A percentile compares a stretch with the other conserved stretches of the same genome.
phyloP scores from a whole-genome alignment of 2,329 filamentous ascomycete genomes.

The Xenoacremonium recifei region DNA sequence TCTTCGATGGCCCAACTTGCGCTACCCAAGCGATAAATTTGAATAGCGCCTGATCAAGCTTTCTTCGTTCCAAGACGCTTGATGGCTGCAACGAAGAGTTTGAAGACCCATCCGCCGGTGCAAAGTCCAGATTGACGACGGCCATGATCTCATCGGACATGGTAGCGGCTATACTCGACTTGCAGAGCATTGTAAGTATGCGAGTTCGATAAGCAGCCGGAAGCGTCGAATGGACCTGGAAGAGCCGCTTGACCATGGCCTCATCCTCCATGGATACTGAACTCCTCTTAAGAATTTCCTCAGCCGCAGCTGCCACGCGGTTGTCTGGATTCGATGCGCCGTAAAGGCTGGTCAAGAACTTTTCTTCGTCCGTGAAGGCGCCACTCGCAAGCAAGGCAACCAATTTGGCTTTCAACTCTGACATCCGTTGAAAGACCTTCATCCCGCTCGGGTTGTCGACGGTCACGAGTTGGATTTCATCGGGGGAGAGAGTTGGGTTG shows the following conservation, averaged over 20 bases:
- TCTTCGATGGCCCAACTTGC: slow-evolving; percentile 60
- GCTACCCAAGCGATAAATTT: slow-evolving; percentile 86
- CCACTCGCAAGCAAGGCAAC: slow-evolving; percentile 77
- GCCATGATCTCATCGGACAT: slow-evolving; percentile 66
- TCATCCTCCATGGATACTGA: slow-evolving; percentile 71
- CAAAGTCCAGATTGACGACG: slow-evolving; percentile 67
- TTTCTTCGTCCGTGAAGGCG: slow-evolving; percentile 78
- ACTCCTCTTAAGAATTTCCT: slow-evolving; percentile 83
- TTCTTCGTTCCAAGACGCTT: slow-evolving; percentile 70
- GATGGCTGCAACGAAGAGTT: slow-evolving; percentile 32
- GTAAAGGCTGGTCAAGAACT: slow-evolving; percentile 80
- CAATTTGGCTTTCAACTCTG: slow-evolving; percentile 53
- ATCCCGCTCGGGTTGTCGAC: slow-evolving; percentile 57
- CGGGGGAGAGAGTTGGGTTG: slow-evolving; percentile 32
- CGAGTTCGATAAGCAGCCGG: slow-evolving; percentile 74
- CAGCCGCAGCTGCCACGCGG: slow-evolving; percentile 77
- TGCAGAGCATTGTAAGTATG: slow-evolving; percentile 73
- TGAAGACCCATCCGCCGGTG: slow-evolving; percentile 23
- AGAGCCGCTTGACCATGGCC: slow-evolving; percentile 62
- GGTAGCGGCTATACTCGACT: slow-evolving; percentile 70
- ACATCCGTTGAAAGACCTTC: slow-evolving; percentile 44
- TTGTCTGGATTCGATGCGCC: slow-evolving; percentile 82
- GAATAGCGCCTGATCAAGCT: slow-evolving; percentile 80
- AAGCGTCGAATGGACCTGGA: slow-evolving; percentile 69
- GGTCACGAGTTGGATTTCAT: slow-evolving; percentile 30